A percentile compares a stretch with the other conserved stretches of the same genome.
Conservation (phyloP, 176 grass and related monocot genomes). For the Puccinellia tenuiflora region DNA sequence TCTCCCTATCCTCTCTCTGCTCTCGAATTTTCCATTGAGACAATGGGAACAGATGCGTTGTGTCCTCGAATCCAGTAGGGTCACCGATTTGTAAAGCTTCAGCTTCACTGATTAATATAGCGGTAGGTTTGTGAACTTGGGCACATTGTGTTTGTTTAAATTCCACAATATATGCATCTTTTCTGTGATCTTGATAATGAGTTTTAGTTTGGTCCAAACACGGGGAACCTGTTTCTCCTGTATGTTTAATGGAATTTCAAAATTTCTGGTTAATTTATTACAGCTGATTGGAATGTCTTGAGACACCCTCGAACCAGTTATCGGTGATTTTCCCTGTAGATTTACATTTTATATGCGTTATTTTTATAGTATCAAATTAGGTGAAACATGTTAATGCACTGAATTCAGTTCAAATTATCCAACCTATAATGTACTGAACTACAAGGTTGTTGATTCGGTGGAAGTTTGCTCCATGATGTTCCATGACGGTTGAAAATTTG, state of each 20-base stretch:
- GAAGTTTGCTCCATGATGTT: background rate
- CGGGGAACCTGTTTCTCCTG: background rate
- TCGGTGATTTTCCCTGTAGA: background rate
- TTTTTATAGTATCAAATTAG: background rate
- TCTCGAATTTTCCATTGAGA: too few species aligned
- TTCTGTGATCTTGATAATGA: background rate
- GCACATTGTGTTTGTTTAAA: too few species aligned
- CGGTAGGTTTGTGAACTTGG: too few species aligned
- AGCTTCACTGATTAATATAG: too few species aligned
- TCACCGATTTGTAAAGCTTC: too few species aligned
- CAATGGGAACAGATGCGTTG: too few species aligned
- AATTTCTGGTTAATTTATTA: background rate
- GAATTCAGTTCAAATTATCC: background rate
- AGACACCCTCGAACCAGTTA: background rate
- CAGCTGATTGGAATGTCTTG: background rate
- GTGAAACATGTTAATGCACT: background rate
- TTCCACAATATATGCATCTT: too few species aligned
- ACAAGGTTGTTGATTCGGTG: background rate
- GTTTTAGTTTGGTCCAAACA: background rate
- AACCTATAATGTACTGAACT: background rate
- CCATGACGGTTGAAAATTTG: too few species aligned
- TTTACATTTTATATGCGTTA: background rate
- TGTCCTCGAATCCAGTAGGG: too few species aligned
- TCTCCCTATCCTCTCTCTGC: too few species aligned
- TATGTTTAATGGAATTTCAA: background rate